Percentiles rank a stretch among this genome's conserved stretches.
Evolutionary conservation across 1,139 yeast species (phyloP).

Genomic region (Kurtzmaniella quercitrusa): DNA sequence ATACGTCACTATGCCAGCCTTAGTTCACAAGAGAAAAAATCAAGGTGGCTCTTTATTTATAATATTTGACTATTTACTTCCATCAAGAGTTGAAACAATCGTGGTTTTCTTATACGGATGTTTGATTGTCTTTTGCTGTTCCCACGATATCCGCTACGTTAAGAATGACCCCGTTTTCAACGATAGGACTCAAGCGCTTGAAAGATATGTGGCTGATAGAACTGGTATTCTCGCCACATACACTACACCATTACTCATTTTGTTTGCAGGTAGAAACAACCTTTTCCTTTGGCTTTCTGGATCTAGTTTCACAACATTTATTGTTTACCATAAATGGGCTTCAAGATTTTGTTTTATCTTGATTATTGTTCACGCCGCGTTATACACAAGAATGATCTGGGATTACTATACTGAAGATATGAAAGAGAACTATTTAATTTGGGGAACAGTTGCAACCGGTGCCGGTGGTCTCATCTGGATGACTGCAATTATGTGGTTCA

Average conservation of each 20-base stretch:
- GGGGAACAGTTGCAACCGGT: slow-evolving; percentile 29
- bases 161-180: slow-evolving; percentile 38
- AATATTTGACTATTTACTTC: slow-evolving; percentile 22
- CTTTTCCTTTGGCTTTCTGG: slow-evolving; percentile 39
- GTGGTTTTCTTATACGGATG: slow-evolving; percentile 38
- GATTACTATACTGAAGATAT: slow-evolving; percentile 13
- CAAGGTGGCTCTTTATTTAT: slow-evolving; percentile 18
- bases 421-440: slow-evolving; percentile 20
- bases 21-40: slow-evolving; percentile 19
- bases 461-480: slow-evolving; percentile 18
- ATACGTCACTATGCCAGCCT: slow-evolving; percentile 29
- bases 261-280: slow-evolving; percentile 44
- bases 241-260: slow-evolving; percentile 29
- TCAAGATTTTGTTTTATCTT: slow-evolving; percentile 28
- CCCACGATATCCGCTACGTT: slow-evolving; percentile 18
- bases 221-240: slow-evolving; percentile 29
- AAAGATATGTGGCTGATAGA: slow-evolving; percentile 29
- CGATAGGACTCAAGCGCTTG: slow-evolving; percentile 15
- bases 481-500: slow-evolving; percentile 13
- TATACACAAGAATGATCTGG: slow-evolving; percentile 27
- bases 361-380: slow-evolving; percentile 33
- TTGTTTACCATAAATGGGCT: slow-evolving; percentile 37
- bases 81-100: slow-evolving; percentile 25
- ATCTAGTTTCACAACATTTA: slow-evolving; percentile 34
- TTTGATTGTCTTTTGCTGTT: slow-evolving; percentile 37